Evolutionary conservation across 2,329 filamentous ascomycete species (phyloP).

Genomic region (Diplocarpon rosae): DNA sequence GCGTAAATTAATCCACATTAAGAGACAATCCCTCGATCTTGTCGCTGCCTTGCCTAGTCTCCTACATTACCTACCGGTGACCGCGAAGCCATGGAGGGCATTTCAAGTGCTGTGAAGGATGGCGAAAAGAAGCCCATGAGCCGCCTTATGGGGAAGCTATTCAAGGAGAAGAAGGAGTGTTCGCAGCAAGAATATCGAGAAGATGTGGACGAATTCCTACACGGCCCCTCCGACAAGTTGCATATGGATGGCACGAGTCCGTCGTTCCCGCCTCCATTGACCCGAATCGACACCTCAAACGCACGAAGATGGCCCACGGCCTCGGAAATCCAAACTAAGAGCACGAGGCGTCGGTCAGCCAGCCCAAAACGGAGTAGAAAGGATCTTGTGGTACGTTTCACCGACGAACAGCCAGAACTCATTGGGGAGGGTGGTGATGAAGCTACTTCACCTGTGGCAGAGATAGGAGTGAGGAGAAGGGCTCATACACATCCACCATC

Average conservation of each 20-base stretch:
- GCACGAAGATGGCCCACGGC: conserved; percentile 41
- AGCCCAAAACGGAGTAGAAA: conserved; percentile 41
- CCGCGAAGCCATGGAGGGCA: conserved; percentile 19
- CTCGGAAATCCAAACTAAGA: conserved; percentile 29
- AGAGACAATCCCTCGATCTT: conserved; percentile 1
- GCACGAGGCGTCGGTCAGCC: conserved; percentile 20
- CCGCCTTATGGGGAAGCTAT: conserved; percentile 47
- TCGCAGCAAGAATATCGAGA: conserved; percentile 17
- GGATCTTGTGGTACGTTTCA: conserved; percentile 65
- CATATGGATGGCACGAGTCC: conserved; percentile 41
- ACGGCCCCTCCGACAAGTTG: conserved; percentile 43
- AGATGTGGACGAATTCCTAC: conserved; percentile 49
- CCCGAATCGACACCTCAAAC: conserved; percentile 35
- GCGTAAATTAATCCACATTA: not conserved
- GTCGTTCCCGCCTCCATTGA: conserved; percentile 15
- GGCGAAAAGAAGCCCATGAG: conserved; percentile 21
- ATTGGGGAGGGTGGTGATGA: conserved; percentile 92
- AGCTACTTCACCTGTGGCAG: conserved; percentile 57
- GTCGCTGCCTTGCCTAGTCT: not conserved
- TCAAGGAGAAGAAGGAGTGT: conserved; percentile 29
- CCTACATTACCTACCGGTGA: not conserved
- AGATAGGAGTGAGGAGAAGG: conserved; percentile 52
- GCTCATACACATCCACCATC: conserved; percentile 20
- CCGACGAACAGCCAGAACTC: conserved; percentile 59
- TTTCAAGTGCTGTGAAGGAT: conserved; percentile 18